Evolutionary conservation across 495 filamentous ascomycete species (phyloP).

Genomic region (Penicillium alfredii): DNA sequence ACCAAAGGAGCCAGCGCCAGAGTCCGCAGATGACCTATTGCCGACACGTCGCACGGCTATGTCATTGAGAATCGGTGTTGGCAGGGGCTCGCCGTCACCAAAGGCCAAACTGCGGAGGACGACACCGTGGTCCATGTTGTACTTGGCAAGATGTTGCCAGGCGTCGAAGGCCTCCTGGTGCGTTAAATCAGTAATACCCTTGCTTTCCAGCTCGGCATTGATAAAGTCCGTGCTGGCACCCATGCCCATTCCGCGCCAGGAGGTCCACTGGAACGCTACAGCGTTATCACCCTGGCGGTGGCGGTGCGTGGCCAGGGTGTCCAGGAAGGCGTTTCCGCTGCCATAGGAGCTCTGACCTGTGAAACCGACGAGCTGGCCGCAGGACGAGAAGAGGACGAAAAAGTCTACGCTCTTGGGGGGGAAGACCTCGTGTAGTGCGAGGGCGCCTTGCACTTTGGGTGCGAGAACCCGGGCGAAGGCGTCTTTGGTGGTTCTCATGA

Average conservation of each 20-base stretch:
- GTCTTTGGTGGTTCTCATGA: no score
- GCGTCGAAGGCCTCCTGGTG: constrained; percentile 39
- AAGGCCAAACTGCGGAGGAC: no score
- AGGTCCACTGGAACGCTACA: constrained; percentile 38
- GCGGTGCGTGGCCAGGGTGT: constrained; percentile 29
- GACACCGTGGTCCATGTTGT: constrained; percentile 34
- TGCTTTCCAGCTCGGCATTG: constrained; percentile 33
- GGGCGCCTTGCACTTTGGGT: constrained; percentile 38
- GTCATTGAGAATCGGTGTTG: no score
- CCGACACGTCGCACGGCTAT: no score
- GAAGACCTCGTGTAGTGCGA: constrained; percentile 33
- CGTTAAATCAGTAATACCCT: constrained; percentile 39
- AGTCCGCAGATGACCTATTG: no score
- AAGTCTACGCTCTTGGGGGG: constrained; percentile 28
- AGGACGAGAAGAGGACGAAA: constrained; percentile 35
- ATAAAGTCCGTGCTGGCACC: constrained; percentile 34
- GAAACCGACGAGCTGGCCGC: constrained; percentile 31
- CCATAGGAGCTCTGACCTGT: constrained; percentile 33
- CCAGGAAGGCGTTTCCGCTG: constrained; percentile 33
- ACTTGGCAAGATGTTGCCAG: constrained; percentile 32
- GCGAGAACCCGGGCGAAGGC: constrained; percentile 29
- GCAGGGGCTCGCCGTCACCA: no score
- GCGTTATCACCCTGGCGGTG: constrained; percentile 31
- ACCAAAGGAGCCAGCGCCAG: no score
- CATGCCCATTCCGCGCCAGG: constrained; percentile 41